Evolutionary conservation across 208 protist genomes (phyloP), one percentile per base, ranked within the genome.

Genomic region (Angomonas ambiguus): DNA sequence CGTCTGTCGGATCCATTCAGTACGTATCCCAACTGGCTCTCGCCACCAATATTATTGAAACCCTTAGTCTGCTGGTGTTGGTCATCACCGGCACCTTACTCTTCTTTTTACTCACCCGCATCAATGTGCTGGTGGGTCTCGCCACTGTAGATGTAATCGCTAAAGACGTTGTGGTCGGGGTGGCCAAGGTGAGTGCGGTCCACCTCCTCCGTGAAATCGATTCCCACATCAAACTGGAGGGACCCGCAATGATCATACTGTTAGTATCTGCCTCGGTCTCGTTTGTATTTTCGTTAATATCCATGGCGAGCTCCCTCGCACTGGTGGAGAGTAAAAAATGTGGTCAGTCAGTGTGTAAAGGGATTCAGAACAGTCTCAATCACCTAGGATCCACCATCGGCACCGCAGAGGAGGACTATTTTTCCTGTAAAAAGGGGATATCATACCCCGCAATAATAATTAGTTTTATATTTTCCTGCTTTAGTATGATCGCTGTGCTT

Each of bases 261-360:
- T 10, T 69, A 2, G 8, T 76, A 5, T 63, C 65, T 18, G 57
- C 71, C 38, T 16, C 45, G 0, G 11, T 77, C 0, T 65, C 61
- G 16, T 67, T 74, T 28, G 10, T 74, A n/a, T 83, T 77, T 49
- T 69, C 68, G 28, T 5, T 79, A 8, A 69, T 71, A 24, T 51
- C 67, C 20, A 72, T 81, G 55, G 66, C 59, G n/a, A 51, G 79
- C 2, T 65, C 61, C 10, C 1, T 83, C 4, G 45, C 62, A 4
- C 53, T 88, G 10, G 35, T 61, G 2, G 22, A 16, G 24, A 57
- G 53, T 13, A 59, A 33, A 16, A 85, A 87, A 56, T 91, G 85
- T 62, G 75, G 76, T 8, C 30, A 51, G 30, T 65, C 72, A 0
- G 68, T 77, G 38, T 90, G 83, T 61, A 20, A 8, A 0, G 55